Percentiles rank a stretch among this genome's conserved stretches.
These are phyloP conservation scores for Mycena epipterygia DNA, from an alignment of 768 basidiomycete species.

Conservation along the genomic window DNA sequence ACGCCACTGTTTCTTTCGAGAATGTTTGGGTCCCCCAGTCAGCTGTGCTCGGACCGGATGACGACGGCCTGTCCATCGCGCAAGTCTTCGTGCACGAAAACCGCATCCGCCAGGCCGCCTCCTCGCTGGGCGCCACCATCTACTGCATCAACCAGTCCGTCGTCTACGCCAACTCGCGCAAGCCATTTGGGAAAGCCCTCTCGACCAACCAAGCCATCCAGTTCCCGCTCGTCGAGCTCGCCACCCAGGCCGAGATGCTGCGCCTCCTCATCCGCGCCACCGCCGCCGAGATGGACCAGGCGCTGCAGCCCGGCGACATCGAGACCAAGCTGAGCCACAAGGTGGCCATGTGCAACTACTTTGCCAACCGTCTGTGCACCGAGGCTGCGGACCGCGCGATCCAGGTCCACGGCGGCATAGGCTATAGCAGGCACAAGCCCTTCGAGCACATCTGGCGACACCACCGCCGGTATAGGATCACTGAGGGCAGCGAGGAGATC, in stretches of 20 bases:
- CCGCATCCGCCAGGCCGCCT: slow-evolving; percentile 32
- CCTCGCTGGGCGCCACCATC: slow-evolving; percentile 24
- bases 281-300: slow-evolving; percentile 29
- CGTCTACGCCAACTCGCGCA: slow-evolving; percentile 21
- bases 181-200: slow-evolving; percentile 27
- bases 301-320: slow-evolving; percentile 19
- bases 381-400: slow-evolving; percentile 30
- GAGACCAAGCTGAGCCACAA: slow-evolving; percentile 25
- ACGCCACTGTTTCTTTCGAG: slow-evolving; percentile 25
- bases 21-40: slow-evolving; percentile 28
- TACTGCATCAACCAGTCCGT: slow-evolving; percentile 31
- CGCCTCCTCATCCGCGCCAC: slow-evolving; percentile 26
- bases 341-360: slow-evolving; percentile 32
- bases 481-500: slow-evolving; percentile 31
- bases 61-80: slow-evolving; percentile 29
- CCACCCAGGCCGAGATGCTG: slow-evolving; percentile 30
- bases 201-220: slow-evolving; percentile 31
- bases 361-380: slow-evolving; percentile 28
- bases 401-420: slow-evolving; percentile 30
- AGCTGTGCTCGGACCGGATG: slow-evolving; percentile 24
- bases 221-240: slow-evolving; percentile 29
- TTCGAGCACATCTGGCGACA: slow-evolving; percentile 30
- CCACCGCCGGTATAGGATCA: slow-evolving; percentile 29
- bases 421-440: slow-evolving; percentile 22
- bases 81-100: slow-evolving; percentile 32